Evolutionary conservation across 805 yeast species (phyloP), one percentile per base, ranked within the genome.

Genomic region (Saccharomycopsis fermentans): DNA sequence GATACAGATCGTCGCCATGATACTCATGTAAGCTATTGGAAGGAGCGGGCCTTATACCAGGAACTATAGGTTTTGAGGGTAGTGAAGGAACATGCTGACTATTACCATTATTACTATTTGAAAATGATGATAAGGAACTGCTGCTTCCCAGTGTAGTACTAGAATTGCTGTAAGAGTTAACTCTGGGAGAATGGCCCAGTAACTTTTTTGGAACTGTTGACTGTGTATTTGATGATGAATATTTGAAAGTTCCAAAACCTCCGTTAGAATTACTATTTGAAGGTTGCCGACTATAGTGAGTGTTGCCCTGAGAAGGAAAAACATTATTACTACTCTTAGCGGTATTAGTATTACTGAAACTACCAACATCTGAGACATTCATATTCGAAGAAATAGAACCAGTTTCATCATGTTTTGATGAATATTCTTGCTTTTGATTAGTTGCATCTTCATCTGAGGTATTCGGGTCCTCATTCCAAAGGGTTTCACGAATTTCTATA

Each of bases 1-100:
- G 50, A 43, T 43, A 43, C 29, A 43, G 50, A 43, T 21, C 50
- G 50, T 43, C 50, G 50, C 50, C 50, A 43, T 43, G 50, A 24
- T 3, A 43, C 24, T 26, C 50, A 24, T 21, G 12, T 1, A 29
- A 43, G 24, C 26, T 43, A 21, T 43, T 26, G 50, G 50, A 43
- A 43, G 50, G 50, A 43, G 50, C 50, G 50, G 50, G 26, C 29
- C 50, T 43, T 2, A 43, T 43, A 43, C 50, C 50, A 14, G 50
- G 24, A 24, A 43, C 24, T 26, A 43, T 43, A 43, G 50, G 50
- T 24, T 43, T 43, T 24, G 26, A 43, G 26, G 50, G 50, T 11
- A 43, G 26, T 16, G 50, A 43, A 43, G 50, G 50, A 3, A 43
- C 50, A 26, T 43, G 50, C 16, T 16, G 50, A n/a, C 17, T 43